Evolutionary conservation across 2,329 filamentous ascomycete genomes (phyloP), one percentile per base, ranked within the genome.

Genomic region (Ramularia collo-cygni): DNA sequence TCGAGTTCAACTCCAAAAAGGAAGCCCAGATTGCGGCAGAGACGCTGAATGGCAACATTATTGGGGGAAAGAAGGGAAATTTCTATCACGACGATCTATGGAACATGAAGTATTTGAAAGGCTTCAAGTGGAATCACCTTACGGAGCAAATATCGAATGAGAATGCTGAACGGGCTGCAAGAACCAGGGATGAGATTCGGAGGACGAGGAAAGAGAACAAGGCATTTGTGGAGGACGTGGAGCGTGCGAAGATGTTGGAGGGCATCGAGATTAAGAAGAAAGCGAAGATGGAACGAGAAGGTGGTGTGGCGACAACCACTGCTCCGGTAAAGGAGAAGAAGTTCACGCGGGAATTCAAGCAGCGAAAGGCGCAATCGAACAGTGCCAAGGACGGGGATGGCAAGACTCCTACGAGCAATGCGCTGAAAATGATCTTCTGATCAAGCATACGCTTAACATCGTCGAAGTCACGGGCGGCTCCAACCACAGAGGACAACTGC

Each of bases 81-180:
- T 87, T 84, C 60, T 93, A 90, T 66, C 78, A 84, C 53, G 86
- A 93, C 60, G 86, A 93, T 60, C 74, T 93, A 31, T 93, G 86
- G 86, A 89, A 83, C 54, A 67, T 92, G 47, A 74, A 84, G 45
- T 93, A 93, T 57, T 67, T 93, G 47, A 82, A 77, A 48, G 85
- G 84, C 1, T 90, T 92, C 67, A 92, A 90, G 64, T 93, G 86
- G 86, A 69, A 63, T 34, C 64, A 74, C 53, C 54, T 76, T 48
- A 87, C 83, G 41, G 82, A 85, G 61, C 83, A 89, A 65, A 88
- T 90, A 51, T 74, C 83, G 28, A 75, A 81, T 18, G 86, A 93
- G 68, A 86, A 89, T 59, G 85, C 85, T 4, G 85, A 90, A 64
- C 69, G 85, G 42, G 74, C 79, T 38, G 83, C 80, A 54, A 74